Evolutionary conservation across 768 basidiomycete species (phyloP), one percentile per base, ranked within the genome.

Genomic region (Hericium rajendrae): DNA sequence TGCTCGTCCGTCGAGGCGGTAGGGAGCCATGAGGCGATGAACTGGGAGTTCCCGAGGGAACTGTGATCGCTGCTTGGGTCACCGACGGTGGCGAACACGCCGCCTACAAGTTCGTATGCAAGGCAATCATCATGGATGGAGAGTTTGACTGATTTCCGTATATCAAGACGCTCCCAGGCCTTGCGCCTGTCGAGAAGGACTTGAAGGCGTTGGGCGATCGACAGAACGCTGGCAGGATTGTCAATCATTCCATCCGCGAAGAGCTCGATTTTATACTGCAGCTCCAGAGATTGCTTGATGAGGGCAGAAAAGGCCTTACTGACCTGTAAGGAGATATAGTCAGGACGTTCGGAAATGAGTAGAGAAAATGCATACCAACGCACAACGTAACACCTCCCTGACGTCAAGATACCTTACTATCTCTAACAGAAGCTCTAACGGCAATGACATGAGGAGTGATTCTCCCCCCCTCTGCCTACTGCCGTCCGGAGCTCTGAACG

Each of bases 71-170:
- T 65, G 10, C 46, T 22, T 28, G 48, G 56, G 38, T 59, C 53
- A 5, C 59, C 39, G 15, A 54, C 51, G 1, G 51, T 55, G 38
- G 75, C 79, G 65, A 84, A 84, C 0, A 82, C 65, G 0, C 84
- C 84, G 0, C 73, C 78, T 4, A 84, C 83, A 58, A 85, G 72
- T 58, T 85, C 83, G 62, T 85, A 85, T 4, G 81, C 80, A 49
- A 70, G 70, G 55, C 76, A 78, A 2, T 64, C 59, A 0, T 72
- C 76, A 0, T 71, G 65, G 38, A 74, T 64, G 5, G 69, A 66
- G 0, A 76, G 64, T 0, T 59, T 50, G 1, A 61, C 57, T 12
- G 59, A 61, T 0, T 57, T 57, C 6, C 55, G 59, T 69, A 72
- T 72, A 13, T 58, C 60, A 12, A 74, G 62, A 16, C 60, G 62